Evolutionary conservation across 441 rosid genomes (phyloP).

Genomic region (Populus hybrid): DNA sequence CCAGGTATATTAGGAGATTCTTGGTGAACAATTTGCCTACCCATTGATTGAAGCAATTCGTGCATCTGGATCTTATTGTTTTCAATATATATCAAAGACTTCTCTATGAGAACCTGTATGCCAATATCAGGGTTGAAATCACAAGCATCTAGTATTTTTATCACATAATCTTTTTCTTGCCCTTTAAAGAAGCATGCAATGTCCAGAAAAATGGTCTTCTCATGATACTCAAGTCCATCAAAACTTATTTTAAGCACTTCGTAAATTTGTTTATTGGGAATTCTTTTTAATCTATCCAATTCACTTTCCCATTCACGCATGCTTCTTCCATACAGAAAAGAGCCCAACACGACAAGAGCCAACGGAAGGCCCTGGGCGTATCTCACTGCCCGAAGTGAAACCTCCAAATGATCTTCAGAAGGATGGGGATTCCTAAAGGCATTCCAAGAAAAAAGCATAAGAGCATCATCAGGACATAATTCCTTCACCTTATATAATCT

Average conservation of each 20-base stretch:
- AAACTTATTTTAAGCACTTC: slow-evolving; percentile 14
- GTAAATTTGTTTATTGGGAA: slow-evolving; percentile 7
- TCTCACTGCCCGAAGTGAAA: background rate
- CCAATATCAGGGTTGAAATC: slow-evolving; percentile 20
- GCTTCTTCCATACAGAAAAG: slow-evolving; percentile 14
- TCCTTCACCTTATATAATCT: slow-evolving; percentile 6
- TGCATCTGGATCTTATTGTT: slow-evolving; percentile 27
- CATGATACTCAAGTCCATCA: slow-evolving; percentile 14
- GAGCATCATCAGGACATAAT: slow-evolving; percentile 14
- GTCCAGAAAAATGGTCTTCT: slow-evolving; percentile 12
- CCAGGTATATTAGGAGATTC: slow-evolving; percentile 13
- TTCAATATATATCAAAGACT: slow-evolving; percentile 17
- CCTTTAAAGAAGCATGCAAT: slow-evolving; percentile 36
- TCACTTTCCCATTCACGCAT: slow-evolving; percentile 22
- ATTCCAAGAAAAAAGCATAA: slow-evolving; percentile 21
- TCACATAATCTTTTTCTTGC: slow-evolving; percentile 13
- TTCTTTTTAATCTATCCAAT: slow-evolving; percentile 10
- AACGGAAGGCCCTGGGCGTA: slow-evolving; percentile 23
- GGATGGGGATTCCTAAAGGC: slow-evolving; percentile 18
- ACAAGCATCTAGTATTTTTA: slow-evolving; percentile 21
- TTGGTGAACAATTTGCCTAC: slow-evolving; percentile 20
- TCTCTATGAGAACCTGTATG: slow-evolving; percentile 19
- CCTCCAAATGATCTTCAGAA: background rate
- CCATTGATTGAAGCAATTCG: slow-evolving; percentile 20
- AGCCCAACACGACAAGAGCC: slow-evolving; percentile 24